A percentile compares a stretch with the other conserved stretches of the same genome.
These are phyloP conservation scores for Apophysomyces variabilis DNA, from an alignment of 371 early-diverging fungal genomes.

Conservation along the genomic window DNA sequence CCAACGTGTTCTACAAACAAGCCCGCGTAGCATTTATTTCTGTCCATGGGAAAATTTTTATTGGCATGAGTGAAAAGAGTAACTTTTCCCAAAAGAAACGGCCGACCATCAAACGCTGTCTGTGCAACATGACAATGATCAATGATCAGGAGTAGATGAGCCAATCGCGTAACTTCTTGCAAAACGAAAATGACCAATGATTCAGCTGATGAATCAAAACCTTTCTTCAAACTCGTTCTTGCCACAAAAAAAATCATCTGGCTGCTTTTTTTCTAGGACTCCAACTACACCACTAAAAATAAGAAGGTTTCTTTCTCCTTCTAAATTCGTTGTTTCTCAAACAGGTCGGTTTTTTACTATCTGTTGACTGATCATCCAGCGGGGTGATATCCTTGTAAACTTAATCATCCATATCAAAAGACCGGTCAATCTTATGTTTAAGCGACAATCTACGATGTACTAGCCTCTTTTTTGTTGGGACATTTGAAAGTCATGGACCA, in stretches of 20 bases:
- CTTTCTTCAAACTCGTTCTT: too few species aligned
- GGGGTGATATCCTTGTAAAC: neutral
- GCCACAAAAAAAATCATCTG: neutral
- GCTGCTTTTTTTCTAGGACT: neutral
- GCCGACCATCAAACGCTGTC: neutral
- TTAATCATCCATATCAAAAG: constrained; percentile 9
- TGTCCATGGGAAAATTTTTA: constrained; percentile 7
- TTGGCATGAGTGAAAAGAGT: neutral
- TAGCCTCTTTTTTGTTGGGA: too few species aligned
- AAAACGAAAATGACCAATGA: neutral
- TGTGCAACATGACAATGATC: neutral
- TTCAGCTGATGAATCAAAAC: neutral
- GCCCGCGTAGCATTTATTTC: constrained; percentile 6
- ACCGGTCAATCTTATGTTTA: neutral
- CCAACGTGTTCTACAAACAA: neutral
- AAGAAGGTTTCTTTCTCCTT: neutral
- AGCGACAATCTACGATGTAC: too few species aligned
- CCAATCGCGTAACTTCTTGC: neutral
- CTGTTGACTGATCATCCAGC: constrained; percentile 12
- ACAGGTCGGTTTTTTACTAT: neutral
- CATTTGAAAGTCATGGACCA: neutral
- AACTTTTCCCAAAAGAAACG: neutral
- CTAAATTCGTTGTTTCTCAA: neutral
- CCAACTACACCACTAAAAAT: neutral
- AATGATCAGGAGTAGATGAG: constrained; percentile 1